Evolutionary conservation across 108 stramenopile genomes (phyloP), one percentile per base, ranked within the genome.

Genomic region (Skeletonema potamos): DNA sequence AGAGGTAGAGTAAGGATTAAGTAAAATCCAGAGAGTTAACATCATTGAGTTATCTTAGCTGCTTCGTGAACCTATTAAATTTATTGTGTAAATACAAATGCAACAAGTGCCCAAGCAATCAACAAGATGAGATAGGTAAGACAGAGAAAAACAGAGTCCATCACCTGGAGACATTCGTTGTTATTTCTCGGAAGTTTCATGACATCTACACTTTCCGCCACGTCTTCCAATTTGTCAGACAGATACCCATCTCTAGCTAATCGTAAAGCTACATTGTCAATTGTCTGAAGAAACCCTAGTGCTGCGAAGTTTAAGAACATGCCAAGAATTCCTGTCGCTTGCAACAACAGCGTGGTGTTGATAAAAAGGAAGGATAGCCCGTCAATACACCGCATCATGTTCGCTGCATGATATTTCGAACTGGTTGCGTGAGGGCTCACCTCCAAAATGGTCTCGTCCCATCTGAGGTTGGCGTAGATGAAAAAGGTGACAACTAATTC

Each of bases 241-340:
- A 82, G 54, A 64, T 82, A 85, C 22, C 87, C 87, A 66, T 84
- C 57, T 6, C 41, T 64, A 0, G 71, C 80, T 58, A 88, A 56
- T 10, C 64, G 61, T 33, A 86, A 80, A 18, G 81, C 85, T 5
- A 86, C 60, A 58, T 89, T 85, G 61, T 89, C 88, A 48, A 89
- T 77, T 8, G 26, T 72, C 62, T 81, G 76, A 41, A 89, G 71
- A 72, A 89, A 89, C 20, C 73, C 67, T 0, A 89, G 61, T 0
- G 88, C 88, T n/a, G 88, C 88, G 67, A 89, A 89, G 58, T 89
- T 89, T 30, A 86, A 48, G 72, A 89, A 89, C 30, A 85, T 54
- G 6, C 54, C 44, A 0, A 89, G 56, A 17, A 86, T 81, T 11
- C 70, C 68, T 17, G 68, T 67, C 6, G 68, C 72, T 26, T 83